phyloP scores from a whole-genome alignment of 768 basidiomycete genomes.

The Macrolepiota albuminosa region DNA sequence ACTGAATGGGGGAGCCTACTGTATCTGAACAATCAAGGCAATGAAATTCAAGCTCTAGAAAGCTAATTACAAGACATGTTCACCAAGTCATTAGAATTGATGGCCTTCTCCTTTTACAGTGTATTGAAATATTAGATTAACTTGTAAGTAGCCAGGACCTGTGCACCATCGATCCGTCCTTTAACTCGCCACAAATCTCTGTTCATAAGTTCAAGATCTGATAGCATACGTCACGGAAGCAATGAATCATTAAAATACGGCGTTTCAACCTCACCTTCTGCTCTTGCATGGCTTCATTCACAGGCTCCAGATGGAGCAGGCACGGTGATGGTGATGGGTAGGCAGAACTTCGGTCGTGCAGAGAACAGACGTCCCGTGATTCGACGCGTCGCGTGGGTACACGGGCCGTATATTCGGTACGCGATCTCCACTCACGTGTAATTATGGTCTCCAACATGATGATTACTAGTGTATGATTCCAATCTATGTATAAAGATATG shows the following conservation, averaged over 20 bases:
- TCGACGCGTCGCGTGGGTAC: neutral
- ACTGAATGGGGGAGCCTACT: no score
- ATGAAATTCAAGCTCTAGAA: no score
- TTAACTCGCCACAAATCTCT: neutral
- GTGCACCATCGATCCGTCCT: no score
- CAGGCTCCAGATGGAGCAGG: neutral
- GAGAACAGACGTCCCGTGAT: neutral
- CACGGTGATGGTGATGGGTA: neutral
- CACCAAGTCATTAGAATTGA: no score
- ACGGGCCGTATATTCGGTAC: no score
- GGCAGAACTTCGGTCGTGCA: neutral
- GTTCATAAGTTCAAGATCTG: neutral
- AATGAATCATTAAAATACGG: constrained; percentile 1
- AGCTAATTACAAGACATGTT: no score
- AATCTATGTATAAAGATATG: constrained; percentile 7
- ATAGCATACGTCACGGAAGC: constrained; percentile 2
- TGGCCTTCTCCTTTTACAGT: no score
- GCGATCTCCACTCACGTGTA: no score
- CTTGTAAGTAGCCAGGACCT: no score
- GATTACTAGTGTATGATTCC: constrained; percentile 9
- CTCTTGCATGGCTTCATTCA: neutral
- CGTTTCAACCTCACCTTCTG: neutral
- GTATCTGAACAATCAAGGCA: no score
- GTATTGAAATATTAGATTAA: no score
- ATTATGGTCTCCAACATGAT: neutral